Conservation (phyloP, 371 early-diverging fungal species). For the Syncephalis fuscata region DNA sequence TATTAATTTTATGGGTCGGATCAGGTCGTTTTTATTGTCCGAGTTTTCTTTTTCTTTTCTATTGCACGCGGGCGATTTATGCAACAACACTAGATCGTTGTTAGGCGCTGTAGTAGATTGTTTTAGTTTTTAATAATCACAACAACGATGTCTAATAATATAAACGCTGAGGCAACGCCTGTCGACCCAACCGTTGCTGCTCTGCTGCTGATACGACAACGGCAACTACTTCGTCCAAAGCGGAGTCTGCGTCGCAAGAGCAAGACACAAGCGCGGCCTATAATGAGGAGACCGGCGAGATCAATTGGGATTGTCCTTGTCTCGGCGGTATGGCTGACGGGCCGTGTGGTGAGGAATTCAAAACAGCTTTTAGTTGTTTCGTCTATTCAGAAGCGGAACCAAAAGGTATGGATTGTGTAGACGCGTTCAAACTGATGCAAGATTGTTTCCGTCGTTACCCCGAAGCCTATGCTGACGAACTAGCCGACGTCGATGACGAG, state of each 20-base stretch:
- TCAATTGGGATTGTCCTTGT: conserved; percentile 99
- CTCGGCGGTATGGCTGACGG: conserved; percentile 89
- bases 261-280: background rate
- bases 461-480: conserved; percentile 40
- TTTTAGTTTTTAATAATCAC: no score
- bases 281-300: conserved; percentile 78
- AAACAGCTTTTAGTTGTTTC: conserved; percentile 94
- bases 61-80: no score
- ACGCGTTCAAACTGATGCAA: conserved; percentile 70
- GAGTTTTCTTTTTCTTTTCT: no score
- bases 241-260: background rate
- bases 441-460: conserved; percentile 68
- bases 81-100: no score
- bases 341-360: conserved; percentile 93
- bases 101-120: no score
- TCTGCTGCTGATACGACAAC: no score
- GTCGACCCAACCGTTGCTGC: no score
- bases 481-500: conserved; percentile 23
- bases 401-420: conserved; percentile 76
- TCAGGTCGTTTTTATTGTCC: no score
- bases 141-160: no score
- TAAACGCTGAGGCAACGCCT: no score
- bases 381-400: conserved; percentile 65
- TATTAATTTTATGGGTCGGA: no score
- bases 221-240: background rate